These are phyloP conservation scores for Aegilops longissima DNA, from an alignment of 176 grass and related monocot genomes.

Conservation along the genomic window DNA sequence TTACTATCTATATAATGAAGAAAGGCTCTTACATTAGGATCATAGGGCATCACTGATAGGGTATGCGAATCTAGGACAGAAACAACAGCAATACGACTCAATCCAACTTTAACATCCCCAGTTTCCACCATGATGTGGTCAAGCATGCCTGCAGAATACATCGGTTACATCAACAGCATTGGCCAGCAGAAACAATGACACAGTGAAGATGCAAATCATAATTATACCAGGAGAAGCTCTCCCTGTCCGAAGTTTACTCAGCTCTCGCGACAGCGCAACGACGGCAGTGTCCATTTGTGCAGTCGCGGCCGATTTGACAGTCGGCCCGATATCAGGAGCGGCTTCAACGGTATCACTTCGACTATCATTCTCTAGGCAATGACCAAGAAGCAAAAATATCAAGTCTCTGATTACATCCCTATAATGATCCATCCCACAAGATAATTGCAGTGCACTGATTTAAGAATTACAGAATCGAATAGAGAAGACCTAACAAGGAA, in stretches of 20 bases:
- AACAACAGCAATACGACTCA: constrained; percentile 88
- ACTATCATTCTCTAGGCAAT: constrained; percentile 58
- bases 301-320: constrained; percentile 61
- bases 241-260: constrained; percentile 89
- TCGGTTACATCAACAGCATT: constrained; percentile 7
- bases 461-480: not conserved
- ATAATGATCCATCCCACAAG: not conserved
- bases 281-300: constrained; percentile 83
- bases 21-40: constrained; percentile 69
- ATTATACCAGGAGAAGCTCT: constrained; percentile 70
- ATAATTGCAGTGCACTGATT: not conserved
- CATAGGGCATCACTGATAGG: constrained; percentile 90
- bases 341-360: constrained; percentile 73
- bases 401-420: not conserved
- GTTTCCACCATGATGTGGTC: constrained; percentile 92
- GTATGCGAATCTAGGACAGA: constrained; percentile 86
- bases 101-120: constrained; percentile 55
- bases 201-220: not conserved
- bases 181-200: constrained; percentile 10
- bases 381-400: constrained; percentile 31
- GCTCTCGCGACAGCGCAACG: constrained; percentile 68
- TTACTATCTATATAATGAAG: not conserved
- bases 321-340: constrained; percentile 62
- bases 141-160: constrained; percentile 66
- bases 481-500: not conserved